Base-by-base conservation (phyloP, 768 basidiomycete genomes). In the Lactarius pseudohatsudake region DNA sequence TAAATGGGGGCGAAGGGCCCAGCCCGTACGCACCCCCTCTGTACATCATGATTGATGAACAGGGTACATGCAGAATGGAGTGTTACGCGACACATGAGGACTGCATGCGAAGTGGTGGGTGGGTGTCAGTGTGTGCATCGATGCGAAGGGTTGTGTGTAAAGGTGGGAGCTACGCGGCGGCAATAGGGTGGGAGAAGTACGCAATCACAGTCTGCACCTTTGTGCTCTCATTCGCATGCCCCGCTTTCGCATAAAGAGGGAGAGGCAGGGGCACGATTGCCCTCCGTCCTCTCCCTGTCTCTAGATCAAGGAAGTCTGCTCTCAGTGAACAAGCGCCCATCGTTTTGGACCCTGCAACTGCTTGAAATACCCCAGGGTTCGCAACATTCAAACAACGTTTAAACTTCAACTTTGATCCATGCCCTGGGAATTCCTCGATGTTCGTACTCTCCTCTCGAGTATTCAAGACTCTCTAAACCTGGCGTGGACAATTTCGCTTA, bases 401-500 rank as follows among this genome's bases (percentile, higher is more conserved):
- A 18, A 41, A 16, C 22, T 50, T 15, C 11, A 15, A n/a, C 11
- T 22, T 4, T 22, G 11, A 67, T 7, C 59, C 2, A 69, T 71
- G 70, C 30, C 57, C 30, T 63, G 70, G 55, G 6, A 70, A 38
- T 58, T 72, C 5, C 57, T 72, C 20, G 64, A 69, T 50, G 71
- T 72, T 38, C 61, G 71, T 71, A 36, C 9, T 32, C 22, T 58
- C 56, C 28, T 41, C 26, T 50, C 13, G 13, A 53, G 13, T 28
- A 26, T 15, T 15, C 50, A 26, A 26, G 5, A 6, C 11, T 62
- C 26, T 1, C 34, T 59, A 38, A 53, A 38, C 13, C 28, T 8
- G 18, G 71, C 62, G 71, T 66, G 70, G 70, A 77, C 74, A 75
- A 68, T 68, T 66, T 59, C 67, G 67, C 64, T 63, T 26, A 40